Evolutionary conservation across 257 asterid species (phyloP).

Genomic region (Euphrasia confusa): DNA sequence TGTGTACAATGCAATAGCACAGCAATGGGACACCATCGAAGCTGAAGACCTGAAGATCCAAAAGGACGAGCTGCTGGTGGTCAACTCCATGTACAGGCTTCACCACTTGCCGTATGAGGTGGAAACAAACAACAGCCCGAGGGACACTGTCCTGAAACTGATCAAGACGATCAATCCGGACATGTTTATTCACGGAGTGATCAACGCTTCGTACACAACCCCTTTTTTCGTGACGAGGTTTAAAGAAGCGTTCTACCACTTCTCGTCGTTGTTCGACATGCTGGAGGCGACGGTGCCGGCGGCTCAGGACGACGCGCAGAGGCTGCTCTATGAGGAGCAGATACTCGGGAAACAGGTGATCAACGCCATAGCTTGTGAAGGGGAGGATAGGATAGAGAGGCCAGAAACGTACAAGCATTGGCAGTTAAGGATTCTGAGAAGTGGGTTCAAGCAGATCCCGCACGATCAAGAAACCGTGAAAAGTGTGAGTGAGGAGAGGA

Average conservation of each 20-base stretch:
- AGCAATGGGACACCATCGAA: slow-evolving; percentile 43
- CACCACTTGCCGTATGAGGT: slow-evolving; percentile 40
- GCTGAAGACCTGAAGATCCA: slow-evolving; percentile 34
- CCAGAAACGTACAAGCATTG: slow-evolving; percentile 56
- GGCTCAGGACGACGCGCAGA: slow-evolving; percentile 27
- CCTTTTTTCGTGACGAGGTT: slow-evolving; percentile 47
- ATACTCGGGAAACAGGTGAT: slow-evolving; percentile 33
- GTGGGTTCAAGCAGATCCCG: slow-evolving; percentile 35
- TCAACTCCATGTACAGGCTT: slow-evolving; percentile 35
- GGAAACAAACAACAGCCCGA: slow-evolving; percentile 32
- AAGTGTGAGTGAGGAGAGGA: slow-evolving; percentile 33
- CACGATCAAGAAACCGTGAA: slow-evolving; percentile 31
- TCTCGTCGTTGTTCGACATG: slow-evolving; percentile 42
- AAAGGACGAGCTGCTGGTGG: slow-evolving; percentile 35
- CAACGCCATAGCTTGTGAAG: slow-evolving; percentile 47
- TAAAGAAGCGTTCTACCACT: slow-evolving; percentile 43
- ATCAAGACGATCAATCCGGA: slow-evolving; percentile 41
- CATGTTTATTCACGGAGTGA: slow-evolving; percentile 37
- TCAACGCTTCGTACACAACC: slow-evolving; percentile 43
- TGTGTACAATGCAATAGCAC: slow-evolving; percentile 41
- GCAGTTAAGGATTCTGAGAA: slow-evolving; percentile 33
- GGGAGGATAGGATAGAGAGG: slow-evolving; percentile 45
- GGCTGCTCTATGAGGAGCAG: slow-evolving; percentile 34
- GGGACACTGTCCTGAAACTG: slow-evolving; percentile 35
- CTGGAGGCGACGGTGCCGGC: slow-evolving; percentile 32